Percentiles rank a stretch among this genome's conserved stretches.
Evolutionary conservation across 1,284 basidiomycete species (phyloP).

Genomic region (Melanopsichium pennsylvanicum): DNA sequence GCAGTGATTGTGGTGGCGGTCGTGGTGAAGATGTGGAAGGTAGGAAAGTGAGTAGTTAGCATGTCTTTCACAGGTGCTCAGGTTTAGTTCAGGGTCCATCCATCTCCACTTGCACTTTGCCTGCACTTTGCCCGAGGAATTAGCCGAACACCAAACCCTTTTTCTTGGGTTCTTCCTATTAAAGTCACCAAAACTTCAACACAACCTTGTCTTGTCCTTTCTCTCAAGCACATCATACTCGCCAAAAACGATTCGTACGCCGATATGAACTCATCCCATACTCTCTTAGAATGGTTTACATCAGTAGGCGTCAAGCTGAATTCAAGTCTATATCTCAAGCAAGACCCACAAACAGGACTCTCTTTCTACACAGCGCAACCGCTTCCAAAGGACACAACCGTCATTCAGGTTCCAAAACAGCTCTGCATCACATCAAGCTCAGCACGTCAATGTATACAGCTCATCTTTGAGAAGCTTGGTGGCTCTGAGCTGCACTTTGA

Average conservation of each 20-base stretch:
- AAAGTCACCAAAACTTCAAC: no score
- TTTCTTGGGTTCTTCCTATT: not conserved
- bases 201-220: no score
- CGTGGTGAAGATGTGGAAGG: not conserved
- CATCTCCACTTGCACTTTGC: no score
- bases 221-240: not conserved
- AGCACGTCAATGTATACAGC: slow-evolving; percentile 1
- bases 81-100: no score
- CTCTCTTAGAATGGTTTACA: slow-evolving; percentile 15
- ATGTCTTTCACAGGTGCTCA: not conserved
- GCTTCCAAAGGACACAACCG: slow-evolving; percentile 12
- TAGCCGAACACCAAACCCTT: slow-evolving; percentile 6
- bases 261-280: slow-evolving; percentile 1
- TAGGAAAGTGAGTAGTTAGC: not conserved
- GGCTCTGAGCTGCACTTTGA: not conserved
- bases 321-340: slow-evolving; percentile 8
- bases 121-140: not conserved
- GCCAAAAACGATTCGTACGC: no score
- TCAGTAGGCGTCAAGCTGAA: slow-evolving; percentile 23
- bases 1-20: not conserved
- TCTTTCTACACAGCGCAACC: slow-evolving; percentile 23
- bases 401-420: slow-evolving; percentile 16
- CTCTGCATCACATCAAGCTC: slow-evolving; percentile 30
- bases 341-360: slow-evolving; percentile 21
- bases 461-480: not conserved